A percentile compares a stretch with the other conserved stretches of the same genome.
Conservation (phyloP, 2,329 filamentous ascomycete species). For the Paramyrothecium sp. region DNA sequence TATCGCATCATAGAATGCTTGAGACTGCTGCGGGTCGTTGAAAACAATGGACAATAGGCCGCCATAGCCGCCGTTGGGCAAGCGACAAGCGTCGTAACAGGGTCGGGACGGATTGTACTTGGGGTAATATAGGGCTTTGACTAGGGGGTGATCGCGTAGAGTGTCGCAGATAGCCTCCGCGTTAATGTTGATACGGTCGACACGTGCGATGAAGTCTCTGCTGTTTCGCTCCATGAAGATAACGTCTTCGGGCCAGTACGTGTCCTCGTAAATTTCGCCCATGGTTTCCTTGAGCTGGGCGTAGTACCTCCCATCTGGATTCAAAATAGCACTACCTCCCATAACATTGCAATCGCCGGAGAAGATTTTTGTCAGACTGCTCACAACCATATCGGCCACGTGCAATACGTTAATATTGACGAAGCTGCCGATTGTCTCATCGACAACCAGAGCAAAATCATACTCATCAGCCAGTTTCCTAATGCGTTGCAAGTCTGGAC, state of each 20-base stretch:
- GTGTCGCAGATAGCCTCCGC: conserved; percentile 80
- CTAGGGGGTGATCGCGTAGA: conserved; percentile 56
- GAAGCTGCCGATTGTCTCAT: conserved; percentile 96
- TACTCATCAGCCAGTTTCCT: conserved; percentile 75
- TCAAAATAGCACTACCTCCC: conserved; percentile 74
- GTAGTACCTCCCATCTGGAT: conserved; percentile 71
- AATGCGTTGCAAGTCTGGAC: conserved; percentile 82
- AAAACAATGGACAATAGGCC: conserved; percentile 87
- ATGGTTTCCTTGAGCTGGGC: conserved; percentile 64
- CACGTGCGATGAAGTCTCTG: conserved; percentile 81
- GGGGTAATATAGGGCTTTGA: conserved; percentile 85
- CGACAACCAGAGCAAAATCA: conserved; percentile 86
- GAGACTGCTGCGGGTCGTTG: conserved; percentile 64
- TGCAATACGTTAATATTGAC: conserved; percentile 92
- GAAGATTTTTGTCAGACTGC: conserved; percentile 95
- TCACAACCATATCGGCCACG: conserved; percentile 87
- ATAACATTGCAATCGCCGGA: conserved; percentile 98
- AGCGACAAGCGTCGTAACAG: conserved; percentile 77
- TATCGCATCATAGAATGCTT: conserved; percentile 81
- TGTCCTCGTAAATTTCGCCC: conserved; percentile 72
- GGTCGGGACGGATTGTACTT: conserved; percentile 68
- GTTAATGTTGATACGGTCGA: conserved; percentile 81
- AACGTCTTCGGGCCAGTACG: conserved; percentile 90
- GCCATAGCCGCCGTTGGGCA: conserved; percentile 79
- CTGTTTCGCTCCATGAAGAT: conserved; percentile 97